Percentiles rank a stretch among this genome's conserved stretches.
Evolutionary conservation across 345 rosid species (phyloP).

Genomic region (Eucalyptus guilfoylei): DNA sequence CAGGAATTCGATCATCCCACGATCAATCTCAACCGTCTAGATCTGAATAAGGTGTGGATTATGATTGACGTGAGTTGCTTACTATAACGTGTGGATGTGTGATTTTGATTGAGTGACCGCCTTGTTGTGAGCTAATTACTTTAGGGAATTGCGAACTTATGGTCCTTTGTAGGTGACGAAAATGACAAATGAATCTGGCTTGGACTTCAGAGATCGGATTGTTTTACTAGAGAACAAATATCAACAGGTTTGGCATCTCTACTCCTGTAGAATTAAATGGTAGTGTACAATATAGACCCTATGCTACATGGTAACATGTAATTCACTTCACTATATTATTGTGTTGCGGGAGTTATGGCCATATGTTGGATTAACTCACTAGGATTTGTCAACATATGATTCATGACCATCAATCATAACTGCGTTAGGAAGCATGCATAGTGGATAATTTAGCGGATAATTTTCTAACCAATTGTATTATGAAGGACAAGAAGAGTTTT

Average conservation of each 20-base stretch:
- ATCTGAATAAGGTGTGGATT: not conserved
- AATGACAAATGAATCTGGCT: constrained; percentile 83
- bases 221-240: constrained; percentile 60
- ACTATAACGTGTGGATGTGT: not conserved
- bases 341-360: not conserved
- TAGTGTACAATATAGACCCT: not conserved
- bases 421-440: not conserved
- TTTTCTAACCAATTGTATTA: too few species aligned
- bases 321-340: not conserved
- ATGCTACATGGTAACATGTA: not conserved
- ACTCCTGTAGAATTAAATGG: not conserved
- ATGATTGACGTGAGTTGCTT: constrained; percentile 32
- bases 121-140: not conserved
- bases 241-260: constrained; percentile 36
- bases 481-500: too few species aligned
- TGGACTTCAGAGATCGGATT: constrained; percentile 88
- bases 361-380: not conserved
- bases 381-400: not conserved
- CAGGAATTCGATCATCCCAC: too few species aligned
- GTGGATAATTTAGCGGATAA: too few species aligned
- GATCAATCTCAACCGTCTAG: not conserved
- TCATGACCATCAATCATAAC: not conserved
- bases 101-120: not conserved
- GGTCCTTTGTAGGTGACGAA: constrained; percentile 50
- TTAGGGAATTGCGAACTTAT: not conserved